Base-by-base conservation (phyloP, 176 grass and related monocot genomes). In the Zoysia pacifica region DNA sequence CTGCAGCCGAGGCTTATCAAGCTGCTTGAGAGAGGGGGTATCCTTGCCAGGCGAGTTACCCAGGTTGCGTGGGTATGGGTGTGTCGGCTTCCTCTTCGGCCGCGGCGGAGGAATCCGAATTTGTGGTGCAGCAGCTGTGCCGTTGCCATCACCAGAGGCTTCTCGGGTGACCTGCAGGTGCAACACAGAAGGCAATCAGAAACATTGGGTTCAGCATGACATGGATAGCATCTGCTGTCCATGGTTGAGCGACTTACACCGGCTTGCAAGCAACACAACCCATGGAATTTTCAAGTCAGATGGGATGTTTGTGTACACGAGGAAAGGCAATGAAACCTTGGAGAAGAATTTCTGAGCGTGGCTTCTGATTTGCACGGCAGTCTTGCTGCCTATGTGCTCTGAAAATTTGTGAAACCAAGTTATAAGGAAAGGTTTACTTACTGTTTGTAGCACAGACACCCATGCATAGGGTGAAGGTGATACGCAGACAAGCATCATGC, bases 261-360 rank as follows among this genome's bases (percentile, higher is more conserved):
- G 20, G 65, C 73, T 77, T 81, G 78, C 73, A 93, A 92, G 91
- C 81, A 85, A 90, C 87, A 85, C 79, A 86, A 88, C 54, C 76
- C 89, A 88, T 83, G 85, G 79, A 81, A 6, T 67, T 80, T 86
- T 84, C 76, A 61, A 58, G 75, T 39, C 66, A 85, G 53, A 59
- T 39, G 38, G 74, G 77, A 50, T 13, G 16, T 9, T 51, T 76
- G 6, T 83, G 28, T 43, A 69, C 67, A 72, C 49, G 43, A 79
- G 60, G 74, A 85, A 81, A 74, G 78, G 69, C 67, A 66, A 74
- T 86, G 39, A 86, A 63, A 96, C 94, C 94, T 97, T 97, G 74
- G 94, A 89, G 81, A 97, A 97, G 77, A 97, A 97, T 39, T 97
- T 97, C 63, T 97, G 94, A 18, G 94, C 94, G 80, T 97, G 94